phyloP scores from a whole-genome alignment of 768 basidiomycete genomes.

The Paxillus involutus region DNA sequence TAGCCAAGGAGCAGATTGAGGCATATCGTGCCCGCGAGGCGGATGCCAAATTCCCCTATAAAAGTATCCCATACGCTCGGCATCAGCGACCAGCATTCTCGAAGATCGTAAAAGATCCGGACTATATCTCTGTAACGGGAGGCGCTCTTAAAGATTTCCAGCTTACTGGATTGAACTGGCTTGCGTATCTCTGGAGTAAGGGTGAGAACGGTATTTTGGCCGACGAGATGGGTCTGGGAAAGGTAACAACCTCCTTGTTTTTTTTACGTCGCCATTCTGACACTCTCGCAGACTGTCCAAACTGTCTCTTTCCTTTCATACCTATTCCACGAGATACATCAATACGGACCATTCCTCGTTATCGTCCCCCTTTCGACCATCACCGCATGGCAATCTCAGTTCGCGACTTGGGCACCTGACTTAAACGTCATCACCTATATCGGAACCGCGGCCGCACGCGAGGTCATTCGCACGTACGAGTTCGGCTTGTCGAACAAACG shows the following conservation, averaged over 20 bases:
- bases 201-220: slow-evolving; percentile 97
- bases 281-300: slow-evolving; percentile 74
- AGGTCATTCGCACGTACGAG: slow-evolving; percentile 90
- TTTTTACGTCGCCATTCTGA: slow-evolving; percentile 11
- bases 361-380: slow-evolving; percentile 98
- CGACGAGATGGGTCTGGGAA: slow-evolving; percentile 99
- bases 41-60: slow-evolving; percentile 81
- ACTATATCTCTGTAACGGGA: slow-evolving; percentile 75
- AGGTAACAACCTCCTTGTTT: slow-evolving; percentile 44
- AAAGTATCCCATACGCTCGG: slow-evolving; percentile 68
- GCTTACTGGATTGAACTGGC: slow-evolving; percentile 96
- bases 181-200: slow-evolving; percentile 94
- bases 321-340: slow-evolving; percentile 87
- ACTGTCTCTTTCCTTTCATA: slow-evolving; percentile 94
- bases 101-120: slow-evolving; percentile 86
- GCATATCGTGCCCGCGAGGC: slow-evolving; percentile 76
- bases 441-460: slow-evolving; percentile 82
- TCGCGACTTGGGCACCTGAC: slow-evolving; percentile 92
- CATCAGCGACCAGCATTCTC: slow-evolving; percentile 74
- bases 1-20: slow-evolving; percentile 76
- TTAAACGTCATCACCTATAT: slow-evolving; percentile 97
- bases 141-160: slow-evolving; percentile 97
- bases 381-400: slow-evolving; percentile 97
- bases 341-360: slow-evolving; percentile 96
- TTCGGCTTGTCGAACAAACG: slow-evolving; percentile 88